Conservation (phyloP, 2,329 filamentous ascomycete species). For the Tolypocladium album region DNA sequence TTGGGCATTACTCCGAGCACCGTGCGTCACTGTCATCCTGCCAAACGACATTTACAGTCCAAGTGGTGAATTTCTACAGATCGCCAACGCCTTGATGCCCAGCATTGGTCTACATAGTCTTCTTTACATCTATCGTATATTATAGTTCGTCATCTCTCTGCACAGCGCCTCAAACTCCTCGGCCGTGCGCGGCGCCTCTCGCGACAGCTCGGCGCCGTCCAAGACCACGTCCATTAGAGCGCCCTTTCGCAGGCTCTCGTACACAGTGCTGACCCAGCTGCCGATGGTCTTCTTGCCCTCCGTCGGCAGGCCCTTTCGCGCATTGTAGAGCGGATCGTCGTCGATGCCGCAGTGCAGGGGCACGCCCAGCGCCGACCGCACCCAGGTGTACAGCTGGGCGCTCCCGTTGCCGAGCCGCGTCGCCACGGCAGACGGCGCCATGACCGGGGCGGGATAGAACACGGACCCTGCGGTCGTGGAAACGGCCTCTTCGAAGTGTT, state of each 20-base stretch:
- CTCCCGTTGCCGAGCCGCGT: slow-evolving; percentile 18
- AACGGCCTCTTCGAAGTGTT: slow-evolving; percentile 9
- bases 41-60: background rate
- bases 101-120: background rate
- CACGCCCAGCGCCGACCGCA: slow-evolving; percentile 16
- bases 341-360: slow-evolving; percentile 19
- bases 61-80: background rate
- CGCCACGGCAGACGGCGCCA: slow-evolving; percentile 12
- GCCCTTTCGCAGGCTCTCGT: slow-evolving; percentile 11
- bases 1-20: background rate
- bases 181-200: slow-evolving; percentile 7
- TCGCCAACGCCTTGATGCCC: background rate
- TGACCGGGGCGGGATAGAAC: slow-evolving; percentile 15
- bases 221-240: slow-evolving; percentile 17
- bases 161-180: slow-evolving; percentile 13
- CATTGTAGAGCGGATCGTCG: slow-evolving; percentile 17
- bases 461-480: slow-evolving; percentile 9
- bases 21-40: background rate
- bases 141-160: slow-evolving; percentile 3
- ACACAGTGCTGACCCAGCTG: slow-evolving; percentile 2
- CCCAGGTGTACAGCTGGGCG: slow-evolving; percentile 16
- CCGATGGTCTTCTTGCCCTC: slow-evolving; percentile 16
- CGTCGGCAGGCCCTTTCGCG: slow-evolving; percentile 8
- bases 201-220: slow-evolving; percentile 11
- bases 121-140: background rate